These are phyloP conservation scores for Solanum hybrid DNA, from an alignment of 305 asterid species.

Conservation along the genomic window DNA sequence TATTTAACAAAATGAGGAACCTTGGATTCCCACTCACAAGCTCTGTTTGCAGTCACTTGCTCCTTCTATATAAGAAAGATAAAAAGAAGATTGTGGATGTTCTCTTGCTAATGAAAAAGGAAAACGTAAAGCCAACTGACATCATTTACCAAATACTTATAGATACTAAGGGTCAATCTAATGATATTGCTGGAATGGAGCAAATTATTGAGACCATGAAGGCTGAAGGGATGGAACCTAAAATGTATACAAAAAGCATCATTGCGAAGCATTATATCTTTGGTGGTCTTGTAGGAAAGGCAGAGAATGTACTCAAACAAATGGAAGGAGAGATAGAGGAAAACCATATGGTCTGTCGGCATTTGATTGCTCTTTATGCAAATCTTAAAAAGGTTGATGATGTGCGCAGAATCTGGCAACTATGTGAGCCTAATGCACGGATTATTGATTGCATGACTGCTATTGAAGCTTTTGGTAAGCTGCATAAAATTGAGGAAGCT, in stretches of 20 bases:
- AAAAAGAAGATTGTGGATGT: slow-evolving; percentile 62
- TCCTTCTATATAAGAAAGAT: slow-evolving; percentile 59
- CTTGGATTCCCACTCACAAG: slow-evolving; percentile 35
- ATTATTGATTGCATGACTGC: slow-evolving; percentile 41
- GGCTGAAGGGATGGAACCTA: slow-evolving; percentile 47
- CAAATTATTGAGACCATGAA: slow-evolving; percentile 56
- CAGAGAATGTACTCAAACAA: slow-evolving; percentile 51
- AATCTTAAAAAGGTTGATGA: slow-evolving; percentile 52
- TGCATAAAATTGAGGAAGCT: slow-evolving; percentile 52
- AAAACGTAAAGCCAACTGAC: slow-evolving; percentile 47
- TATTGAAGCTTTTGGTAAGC: slow-evolving; percentile 70
- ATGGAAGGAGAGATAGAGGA: slow-evolving; percentile 41
- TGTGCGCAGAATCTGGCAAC: slow-evolving; percentile 60
- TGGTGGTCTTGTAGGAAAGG: slow-evolving; percentile 55
- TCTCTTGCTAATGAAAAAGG: slow-evolving; percentile 67
- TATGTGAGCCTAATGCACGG: slow-evolving; percentile 45
- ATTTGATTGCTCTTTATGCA: slow-evolving; percentile 62
- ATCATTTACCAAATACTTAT: slow-evolving; percentile 58
- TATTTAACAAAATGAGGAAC: slow-evolving; percentile 63
- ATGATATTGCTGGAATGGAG: slow-evolving; percentile 74
- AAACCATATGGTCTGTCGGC: slow-evolving; percentile 32
- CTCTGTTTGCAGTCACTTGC: slow-evolving; percentile 62
- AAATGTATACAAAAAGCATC: slow-evolving; percentile 17
- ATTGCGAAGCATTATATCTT: slow-evolving; percentile 43
- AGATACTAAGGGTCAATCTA: slow-evolving; percentile 51